Conservation (phyloP, 371 early-diverging fungal species). For the Mucor mucedo region DNA sequence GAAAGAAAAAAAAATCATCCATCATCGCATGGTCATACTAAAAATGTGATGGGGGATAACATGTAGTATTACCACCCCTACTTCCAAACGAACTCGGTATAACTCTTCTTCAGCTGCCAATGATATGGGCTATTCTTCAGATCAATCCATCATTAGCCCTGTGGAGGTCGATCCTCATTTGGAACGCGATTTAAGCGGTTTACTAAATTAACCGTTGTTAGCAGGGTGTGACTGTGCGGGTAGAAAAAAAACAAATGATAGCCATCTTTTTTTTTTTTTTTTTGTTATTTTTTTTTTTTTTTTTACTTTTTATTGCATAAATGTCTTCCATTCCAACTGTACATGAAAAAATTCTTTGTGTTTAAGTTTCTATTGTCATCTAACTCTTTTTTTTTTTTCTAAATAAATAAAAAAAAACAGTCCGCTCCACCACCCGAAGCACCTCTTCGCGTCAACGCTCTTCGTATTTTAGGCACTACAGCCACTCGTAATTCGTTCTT, state of each 20-base stretch:
- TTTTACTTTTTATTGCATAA: conserved; percentile 2
- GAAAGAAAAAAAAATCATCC: too few relatives aligned
- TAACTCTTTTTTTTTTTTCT: background rate
- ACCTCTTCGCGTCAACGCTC: conserved; percentile 47
- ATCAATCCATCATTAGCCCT: conserved; percentile 28
- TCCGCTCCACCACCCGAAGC: conserved; percentile 37
- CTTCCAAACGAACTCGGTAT: conserved; percentile 15
- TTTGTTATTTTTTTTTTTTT: conserved; percentile 14
- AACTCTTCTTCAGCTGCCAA: conserved; percentile 11
- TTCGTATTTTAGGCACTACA: conserved; percentile 43
- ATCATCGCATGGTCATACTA: too few relatives aligned
- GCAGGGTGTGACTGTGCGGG: conserved; percentile 4
- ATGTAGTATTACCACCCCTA: conserved; percentile 22
- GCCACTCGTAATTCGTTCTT: conserved; percentile 50
- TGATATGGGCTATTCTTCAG: conserved; percentile 25
- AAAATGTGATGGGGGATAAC: background rate
- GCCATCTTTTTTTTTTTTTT: conserved; percentile 12
- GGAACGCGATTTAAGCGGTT: conserved; percentile 32
- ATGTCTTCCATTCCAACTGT: conserved; percentile 18
- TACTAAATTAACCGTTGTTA: background rate
- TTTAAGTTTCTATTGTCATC: background rate
- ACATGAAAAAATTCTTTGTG: background rate
- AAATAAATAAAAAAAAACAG: background rate
- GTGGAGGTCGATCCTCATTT: conserved; percentile 26
- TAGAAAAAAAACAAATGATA: background rate